These are phyloP conservation scores for Fraxinus paxiana DNA, from an alignment of 305 asterid species.

Conservation along the genomic window DNA sequence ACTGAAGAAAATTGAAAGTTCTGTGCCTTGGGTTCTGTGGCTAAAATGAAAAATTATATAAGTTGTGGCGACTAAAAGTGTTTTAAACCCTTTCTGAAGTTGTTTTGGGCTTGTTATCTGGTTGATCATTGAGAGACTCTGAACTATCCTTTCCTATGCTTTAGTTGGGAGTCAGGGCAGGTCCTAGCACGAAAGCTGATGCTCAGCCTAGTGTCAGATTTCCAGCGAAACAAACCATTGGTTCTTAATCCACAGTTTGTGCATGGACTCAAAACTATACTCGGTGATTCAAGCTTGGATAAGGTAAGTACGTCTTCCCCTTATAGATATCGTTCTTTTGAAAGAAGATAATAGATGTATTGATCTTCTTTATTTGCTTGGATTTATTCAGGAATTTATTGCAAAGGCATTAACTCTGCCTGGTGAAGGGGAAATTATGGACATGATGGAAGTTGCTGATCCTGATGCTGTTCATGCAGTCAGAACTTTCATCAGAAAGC, in stretches of 20 bases:
- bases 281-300: constrained; percentile 63
- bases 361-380: constrained; percentile 2
- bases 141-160: constrained; percentile 18
- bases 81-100: background rate
- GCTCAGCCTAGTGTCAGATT: constrained; percentile 79
- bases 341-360: background rate
- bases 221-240: constrained; percentile 70
- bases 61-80: background rate
- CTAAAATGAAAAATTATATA: background rate
- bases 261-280: constrained; percentile 70
- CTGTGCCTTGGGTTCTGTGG: background rate
- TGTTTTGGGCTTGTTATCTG: background rate
- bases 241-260: constrained; percentile 66
- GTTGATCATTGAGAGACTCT: constrained; percentile 6
- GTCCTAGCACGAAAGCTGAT: constrained; percentile 81
- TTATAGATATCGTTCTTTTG: background rate
- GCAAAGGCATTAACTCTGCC: constrained; percentile 91
- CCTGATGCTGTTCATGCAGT: constrained; percentile 96
- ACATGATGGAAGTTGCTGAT: constrained; percentile 93
- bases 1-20: background rate
- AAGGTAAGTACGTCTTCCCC: constrained; percentile 43
- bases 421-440: constrained; percentile 93
- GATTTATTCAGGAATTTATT: constrained; percentile 68
- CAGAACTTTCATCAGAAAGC: constrained; percentile 69
- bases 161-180: constrained; percentile 97